phyloP scores from a whole-genome alignment of 768 basidiomycete species.

The Cystofilobasidium capitatum region DNA sequence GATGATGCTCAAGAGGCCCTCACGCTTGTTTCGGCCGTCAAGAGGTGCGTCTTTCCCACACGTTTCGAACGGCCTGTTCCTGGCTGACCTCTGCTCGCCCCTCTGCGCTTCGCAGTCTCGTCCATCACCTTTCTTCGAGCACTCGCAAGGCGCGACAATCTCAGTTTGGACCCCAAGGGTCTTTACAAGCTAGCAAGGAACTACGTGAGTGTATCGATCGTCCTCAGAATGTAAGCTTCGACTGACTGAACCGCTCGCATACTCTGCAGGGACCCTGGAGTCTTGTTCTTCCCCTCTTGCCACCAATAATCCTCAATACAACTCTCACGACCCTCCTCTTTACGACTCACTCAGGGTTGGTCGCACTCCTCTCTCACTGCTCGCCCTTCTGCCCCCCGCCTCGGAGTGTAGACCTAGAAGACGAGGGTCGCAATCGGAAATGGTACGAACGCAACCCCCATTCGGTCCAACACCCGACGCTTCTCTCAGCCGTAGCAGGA shows the following conservation, averaged over 20 bases:
- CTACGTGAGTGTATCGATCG: background rate
- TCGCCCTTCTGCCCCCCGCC: slow-evolving; percentile 5
- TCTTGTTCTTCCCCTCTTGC: slow-evolving; percentile 23
- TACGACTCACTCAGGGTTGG: slow-evolving; percentile 18
- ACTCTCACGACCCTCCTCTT: slow-evolving; percentile 24
- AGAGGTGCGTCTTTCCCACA: slow-evolving; percentile 3
- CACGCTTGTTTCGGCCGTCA: slow-evolving; percentile 14
- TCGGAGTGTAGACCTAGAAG: background rate
- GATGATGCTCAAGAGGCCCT: slow-evolving; percentile 25
- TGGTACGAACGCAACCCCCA: slow-evolving; percentile 7
- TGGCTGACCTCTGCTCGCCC: background rate
- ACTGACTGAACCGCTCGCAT: background rate
- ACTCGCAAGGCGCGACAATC: slow-evolving; percentile 20
- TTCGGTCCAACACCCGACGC: slow-evolving; percentile 11
- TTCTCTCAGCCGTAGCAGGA: slow-evolving; percentile 22
- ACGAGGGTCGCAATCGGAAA: background rate
- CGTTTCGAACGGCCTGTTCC: too few relatives aligned
- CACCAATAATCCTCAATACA: slow-evolving; percentile 23
- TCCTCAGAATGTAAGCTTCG: background rate
- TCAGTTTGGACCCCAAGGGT: slow-evolving; percentile 7
- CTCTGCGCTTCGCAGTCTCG: slow-evolving; percentile 9
- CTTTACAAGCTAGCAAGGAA: slow-evolving; percentile 5
- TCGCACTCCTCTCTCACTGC: background rate
- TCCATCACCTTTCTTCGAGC: slow-evolving; percentile 22
- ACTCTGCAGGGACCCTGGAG: slow-evolving; percentile 2